Conservation (phyloP, 2,329 filamentous ascomycete species). For the Clarireedia homoeocarpa region DNA sequence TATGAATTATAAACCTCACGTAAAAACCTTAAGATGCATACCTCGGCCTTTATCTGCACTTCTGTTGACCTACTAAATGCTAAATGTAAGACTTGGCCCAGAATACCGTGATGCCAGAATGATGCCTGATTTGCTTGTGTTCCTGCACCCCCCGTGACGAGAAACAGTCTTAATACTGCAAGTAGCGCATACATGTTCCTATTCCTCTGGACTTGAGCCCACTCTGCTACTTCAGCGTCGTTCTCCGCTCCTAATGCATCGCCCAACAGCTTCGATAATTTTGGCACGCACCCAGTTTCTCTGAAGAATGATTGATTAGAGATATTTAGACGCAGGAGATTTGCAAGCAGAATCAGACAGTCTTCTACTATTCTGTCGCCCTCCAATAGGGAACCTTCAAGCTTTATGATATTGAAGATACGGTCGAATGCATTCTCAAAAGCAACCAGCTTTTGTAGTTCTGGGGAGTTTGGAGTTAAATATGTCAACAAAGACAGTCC, state of each 20-base stretch:
- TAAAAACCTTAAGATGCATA: constrained; percentile 29
- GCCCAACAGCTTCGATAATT: constrained; percentile 62
- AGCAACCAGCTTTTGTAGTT: constrained; percentile 90
- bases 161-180: constrained; percentile 77
- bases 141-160: constrained; percentile 70
- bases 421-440: constrained; percentile 92
- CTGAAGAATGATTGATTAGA: constrained; percentile 93
- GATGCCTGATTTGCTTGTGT: constrained; percentile 77
- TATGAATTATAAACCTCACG: neutral
- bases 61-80: constrained; percentile 70
- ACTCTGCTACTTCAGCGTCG: constrained; percentile 55
- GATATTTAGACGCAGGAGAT: constrained; percentile 76
- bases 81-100: constrained; percentile 72
- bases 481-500: constrained; percentile 80
- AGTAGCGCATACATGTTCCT: constrained; percentile 89
- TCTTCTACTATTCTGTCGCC: constrained; percentile 88
- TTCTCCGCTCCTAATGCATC: constrained; percentile 48
- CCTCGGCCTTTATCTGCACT: constrained; percentile 74
- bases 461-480: constrained; percentile 75
- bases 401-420: constrained; percentile 72
- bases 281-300: constrained; percentile 75
- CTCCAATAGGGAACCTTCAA: constrained; percentile 73
- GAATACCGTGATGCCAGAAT: constrained; percentile 76
- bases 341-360: constrained; percentile 82
- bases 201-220: constrained; percentile 71